phyloP scores from a whole-genome alignment of 805 yeast genomes.

The Yarrowia yakushimensis region DNA sequence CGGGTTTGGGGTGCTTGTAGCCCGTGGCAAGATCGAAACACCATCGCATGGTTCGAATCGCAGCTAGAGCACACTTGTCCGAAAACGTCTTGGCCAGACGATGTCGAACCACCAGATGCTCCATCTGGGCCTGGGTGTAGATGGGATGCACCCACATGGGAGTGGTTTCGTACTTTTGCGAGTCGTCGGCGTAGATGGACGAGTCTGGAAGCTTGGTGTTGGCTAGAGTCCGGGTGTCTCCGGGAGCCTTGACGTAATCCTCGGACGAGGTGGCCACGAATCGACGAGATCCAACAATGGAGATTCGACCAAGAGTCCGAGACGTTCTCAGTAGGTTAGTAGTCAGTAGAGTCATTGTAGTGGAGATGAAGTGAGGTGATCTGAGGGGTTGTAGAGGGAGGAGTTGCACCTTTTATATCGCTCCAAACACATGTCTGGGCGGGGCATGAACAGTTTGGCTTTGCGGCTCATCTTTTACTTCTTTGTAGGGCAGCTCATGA shows the following conservation, averaged over 20 bases:
- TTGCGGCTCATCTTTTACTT: no score
- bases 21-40: constrained; percentile 64
- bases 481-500: no score
- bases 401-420: neutral
- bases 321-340: constrained; percentile 6
- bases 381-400: neutral
- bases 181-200: constrained; percentile 22
- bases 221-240: neutral
- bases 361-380: neutral
- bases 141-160: constrained; percentile 46
- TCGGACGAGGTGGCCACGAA: neutral
- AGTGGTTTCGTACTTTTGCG: neutral
- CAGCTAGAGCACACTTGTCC: constrained; percentile 52
- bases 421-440: no score
- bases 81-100: constrained; percentile 35
- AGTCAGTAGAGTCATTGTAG: constrained; percentile 1
- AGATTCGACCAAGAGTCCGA: neutral
- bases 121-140: constrained; percentile 41
- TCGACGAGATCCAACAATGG: neutral
- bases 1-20: constrained; percentile 53
- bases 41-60: constrained; percentile 46
- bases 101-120: constrained; percentile 48
- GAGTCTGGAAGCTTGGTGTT: neutral
- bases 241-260: neutral
- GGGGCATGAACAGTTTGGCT: no score